phyloP scores from a whole-genome alignment of 805 yeast species.

The Candida verbasci region DNA sequence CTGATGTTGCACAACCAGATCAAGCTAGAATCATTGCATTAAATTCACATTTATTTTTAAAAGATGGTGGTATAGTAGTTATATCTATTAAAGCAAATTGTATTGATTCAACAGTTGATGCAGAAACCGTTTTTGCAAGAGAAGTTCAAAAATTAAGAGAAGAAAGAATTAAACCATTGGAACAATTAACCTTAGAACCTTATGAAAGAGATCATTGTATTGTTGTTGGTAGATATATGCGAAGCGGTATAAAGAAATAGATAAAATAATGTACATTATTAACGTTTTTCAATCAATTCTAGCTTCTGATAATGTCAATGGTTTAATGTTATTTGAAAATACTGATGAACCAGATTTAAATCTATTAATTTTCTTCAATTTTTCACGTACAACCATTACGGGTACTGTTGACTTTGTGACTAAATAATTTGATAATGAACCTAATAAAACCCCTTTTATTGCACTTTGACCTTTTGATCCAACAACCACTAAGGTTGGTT shows the following conservation, averaged over 20 bases:
- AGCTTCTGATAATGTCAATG: constrained; percentile 46
- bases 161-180: constrained; percentile 97
- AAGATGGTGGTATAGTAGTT: constrained; percentile 97
- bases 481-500: constrained; percentile 69
- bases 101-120: constrained; percentile 99
- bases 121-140: constrained; percentile 98
- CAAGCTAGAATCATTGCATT: constrained; percentile 99
- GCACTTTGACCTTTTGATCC: constrained; percentile 75
- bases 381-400: constrained; percentile 75
- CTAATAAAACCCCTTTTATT: constrained; percentile 67
- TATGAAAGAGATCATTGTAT: constrained; percentile 99
- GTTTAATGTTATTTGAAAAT: constrained; percentile 53
- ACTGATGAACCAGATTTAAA: constrained; percentile 45
- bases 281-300: constrained; percentile 32
- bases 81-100: constrained; percentile 99
- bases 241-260: constrained; percentile 68
- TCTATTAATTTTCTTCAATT: constrained; percentile 63
- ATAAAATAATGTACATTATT: not conserved
- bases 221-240: constrained; percentile 93
- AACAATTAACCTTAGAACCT: constrained; percentile 98
- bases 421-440: constrained; percentile 67
- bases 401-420: constrained; percentile 71
- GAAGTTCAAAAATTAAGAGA: constrained; percentile 98
- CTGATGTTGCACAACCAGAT: constrained; percentile 99
- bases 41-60: constrained; percentile 95